A percentile compares a stretch with the other conserved stretches of the same genome.
Evolutionary conservation across 257 asterid species (phyloP).

Genomic region (Parsonsia alboflavescens): DNA sequence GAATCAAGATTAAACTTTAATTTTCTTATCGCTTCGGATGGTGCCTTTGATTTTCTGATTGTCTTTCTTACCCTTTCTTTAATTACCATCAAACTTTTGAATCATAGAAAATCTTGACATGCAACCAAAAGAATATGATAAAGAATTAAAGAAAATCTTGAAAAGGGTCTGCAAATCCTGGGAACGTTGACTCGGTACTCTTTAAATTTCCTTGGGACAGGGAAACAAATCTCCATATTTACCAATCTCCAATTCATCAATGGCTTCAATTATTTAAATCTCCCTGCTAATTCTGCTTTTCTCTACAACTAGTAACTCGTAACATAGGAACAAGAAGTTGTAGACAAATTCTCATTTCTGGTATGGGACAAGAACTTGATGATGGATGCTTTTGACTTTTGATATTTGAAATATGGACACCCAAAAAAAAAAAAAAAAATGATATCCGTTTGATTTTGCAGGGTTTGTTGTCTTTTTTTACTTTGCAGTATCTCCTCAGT

Average conservation of each 20-base stretch:
- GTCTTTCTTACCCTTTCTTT: background rate
- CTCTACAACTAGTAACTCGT: too few species aligned
- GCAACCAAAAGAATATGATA: background rate
- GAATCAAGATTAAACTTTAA: too few species aligned
- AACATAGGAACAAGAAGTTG: background rate
- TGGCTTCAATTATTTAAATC: slow-evolving; percentile 1
- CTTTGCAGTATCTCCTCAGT: background rate
- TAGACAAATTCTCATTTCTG: background rate
- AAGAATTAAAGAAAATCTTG: background rate
- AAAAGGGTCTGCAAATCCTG: background rate
- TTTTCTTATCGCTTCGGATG: background rate
- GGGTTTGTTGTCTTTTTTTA: background rate
- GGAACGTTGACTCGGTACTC: slow-evolving; percentile 2
- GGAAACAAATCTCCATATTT: background rate
- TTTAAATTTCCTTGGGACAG: background rate
- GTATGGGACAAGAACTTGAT: slow-evolving; percentile 13
- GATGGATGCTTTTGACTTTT: slow-evolving; percentile 22
- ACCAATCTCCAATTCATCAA: background rate
- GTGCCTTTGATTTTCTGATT: background rate
- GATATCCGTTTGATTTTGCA: background rate
- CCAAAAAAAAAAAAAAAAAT: background rate
- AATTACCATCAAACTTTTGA: background rate
- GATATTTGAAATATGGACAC: background rate
- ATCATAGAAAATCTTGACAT: background rate
- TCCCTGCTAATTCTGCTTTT: background rate